phyloP scores from a whole-genome alignment of 257 asterid genomes.

The Mentha longifolia region DNA sequence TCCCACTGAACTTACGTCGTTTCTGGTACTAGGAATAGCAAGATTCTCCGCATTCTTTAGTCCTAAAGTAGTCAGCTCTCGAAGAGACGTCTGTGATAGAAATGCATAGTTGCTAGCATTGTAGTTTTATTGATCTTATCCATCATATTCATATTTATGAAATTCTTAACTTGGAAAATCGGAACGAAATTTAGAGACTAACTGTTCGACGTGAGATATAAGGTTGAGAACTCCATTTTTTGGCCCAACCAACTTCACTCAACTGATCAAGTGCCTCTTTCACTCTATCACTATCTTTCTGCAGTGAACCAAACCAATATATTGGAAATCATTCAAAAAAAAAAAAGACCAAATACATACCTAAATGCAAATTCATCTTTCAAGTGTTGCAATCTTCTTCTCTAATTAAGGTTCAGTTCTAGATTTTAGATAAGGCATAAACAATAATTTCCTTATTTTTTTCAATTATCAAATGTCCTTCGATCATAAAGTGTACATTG shows the following conservation, averaged over 20 bases:
- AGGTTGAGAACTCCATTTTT: constrained; percentile 87
- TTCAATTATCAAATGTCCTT: neutral
- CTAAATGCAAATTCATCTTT: neutral
- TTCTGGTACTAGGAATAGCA: constrained; percentile 90
- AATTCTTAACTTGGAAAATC: constrained; percentile 3
- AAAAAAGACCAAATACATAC: no score
- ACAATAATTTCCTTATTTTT: neutral
- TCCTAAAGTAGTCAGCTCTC: constrained; percentile 91
- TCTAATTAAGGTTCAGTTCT: neutral
- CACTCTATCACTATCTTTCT: constrained; percentile 84
- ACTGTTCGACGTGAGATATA: constrained; percentile 95
- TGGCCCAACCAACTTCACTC: constrained; percentile 82
- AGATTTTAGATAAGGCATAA: neutral
- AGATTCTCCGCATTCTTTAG: constrained; percentile 89
- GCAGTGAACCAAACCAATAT: constrained; percentile 28
- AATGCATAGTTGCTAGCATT: constrained; percentile 24
- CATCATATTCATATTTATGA: neutral
- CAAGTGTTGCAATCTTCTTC: neutral
- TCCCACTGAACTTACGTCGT: constrained; percentile 69
- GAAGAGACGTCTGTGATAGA: constrained; percentile 72
- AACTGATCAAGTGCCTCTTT: constrained; percentile 88
- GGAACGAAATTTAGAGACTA: constrained; percentile 42
- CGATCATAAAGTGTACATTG: neutral
- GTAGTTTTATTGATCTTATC: no score
- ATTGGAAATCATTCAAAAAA: neutral